Evolutionary conservation across 352 stramenopile species (phyloP).

Genomic region (Blastocystis sp.): DNA sequence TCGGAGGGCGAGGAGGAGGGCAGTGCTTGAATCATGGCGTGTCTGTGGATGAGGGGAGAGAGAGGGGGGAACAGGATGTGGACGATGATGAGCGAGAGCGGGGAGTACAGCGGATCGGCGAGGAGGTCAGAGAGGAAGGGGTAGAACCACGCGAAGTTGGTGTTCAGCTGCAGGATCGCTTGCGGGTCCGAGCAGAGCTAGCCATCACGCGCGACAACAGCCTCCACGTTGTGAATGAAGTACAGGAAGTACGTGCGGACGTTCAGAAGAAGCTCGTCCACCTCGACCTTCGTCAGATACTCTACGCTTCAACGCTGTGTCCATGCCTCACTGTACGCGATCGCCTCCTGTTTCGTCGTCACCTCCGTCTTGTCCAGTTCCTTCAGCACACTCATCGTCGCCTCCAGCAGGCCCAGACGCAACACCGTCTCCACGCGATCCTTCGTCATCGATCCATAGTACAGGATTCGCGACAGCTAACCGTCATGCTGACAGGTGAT

Average conservation of each 20-base stretch:
- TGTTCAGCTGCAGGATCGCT: background rate
- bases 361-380: background rate
- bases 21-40: background rate
- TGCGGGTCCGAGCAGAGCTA: background rate
- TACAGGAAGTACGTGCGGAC: slow-evolving; percentile 3
- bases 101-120: background rate
- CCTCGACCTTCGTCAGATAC: slow-evolving; percentile 31
- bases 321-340: slow-evolving; percentile 31
- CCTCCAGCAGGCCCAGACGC: background rate
- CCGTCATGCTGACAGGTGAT: no score
- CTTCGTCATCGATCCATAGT: slow-evolving; percentile 1
- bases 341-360: background rate
- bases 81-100: background rate
- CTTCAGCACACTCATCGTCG: background rate
- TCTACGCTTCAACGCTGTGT: background rate
- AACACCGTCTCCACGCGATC: background rate
- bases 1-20: background rate
- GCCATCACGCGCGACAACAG: background rate
- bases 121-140: background rate
- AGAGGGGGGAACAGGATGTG: background rate
- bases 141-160: background rate
- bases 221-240: slow-evolving; percentile 11
- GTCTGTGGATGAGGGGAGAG: background rate
- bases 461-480: slow-evolving; percentile 12
- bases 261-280: slow-evolving; percentile 6